Evolutionary conservation across 345 rosid genomes (phyloP).

Genomic region (Abelmoschus esculentus): DNA sequence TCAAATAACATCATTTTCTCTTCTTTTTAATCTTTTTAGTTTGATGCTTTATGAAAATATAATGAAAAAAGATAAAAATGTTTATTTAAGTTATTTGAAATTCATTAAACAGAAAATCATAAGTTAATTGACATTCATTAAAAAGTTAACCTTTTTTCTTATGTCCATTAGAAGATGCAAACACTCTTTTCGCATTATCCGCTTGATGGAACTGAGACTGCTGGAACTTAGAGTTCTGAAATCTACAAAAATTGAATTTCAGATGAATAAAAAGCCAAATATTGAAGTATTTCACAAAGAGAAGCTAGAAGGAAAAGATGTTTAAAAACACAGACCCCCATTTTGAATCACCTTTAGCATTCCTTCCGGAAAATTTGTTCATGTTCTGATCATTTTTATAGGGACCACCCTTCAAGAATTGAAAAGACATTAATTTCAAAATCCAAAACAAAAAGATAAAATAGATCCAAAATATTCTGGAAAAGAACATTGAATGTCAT

Average conservation of each 20-base stretch:
- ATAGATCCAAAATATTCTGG: neutral
- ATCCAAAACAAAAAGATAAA: neutral
- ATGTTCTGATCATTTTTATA: neutral
- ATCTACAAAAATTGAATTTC: conserved; percentile 5
- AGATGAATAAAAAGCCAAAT: neutral
- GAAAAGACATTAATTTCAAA: neutral
- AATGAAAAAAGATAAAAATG: too few relatives aligned
- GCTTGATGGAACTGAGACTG: conserved; percentile 9
- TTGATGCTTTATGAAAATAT: neutral
- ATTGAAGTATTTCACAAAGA: neutral
- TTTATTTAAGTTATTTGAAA: too few relatives aligned
- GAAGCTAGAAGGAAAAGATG: neutral
- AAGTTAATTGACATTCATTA: neutral
- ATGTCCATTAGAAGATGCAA: neutral
- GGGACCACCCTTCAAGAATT: neutral
- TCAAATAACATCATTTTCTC: neutral
- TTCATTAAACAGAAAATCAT: neutral
- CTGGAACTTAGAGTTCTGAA: conserved; percentile 7
- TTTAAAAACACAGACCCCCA: conserved; percentile 6
- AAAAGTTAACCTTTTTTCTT: conserved; percentile 7
- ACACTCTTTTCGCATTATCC: neutral
- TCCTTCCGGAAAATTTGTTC: neutral
- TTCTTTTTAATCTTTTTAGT: neutral
- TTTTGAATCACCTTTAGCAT: conserved; percentile 1
- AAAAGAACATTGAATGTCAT: too few relatives aligned